phyloP scores from a whole-genome alignment of 257 asterid species.

The Solanum pimpinellifolium region DNA sequence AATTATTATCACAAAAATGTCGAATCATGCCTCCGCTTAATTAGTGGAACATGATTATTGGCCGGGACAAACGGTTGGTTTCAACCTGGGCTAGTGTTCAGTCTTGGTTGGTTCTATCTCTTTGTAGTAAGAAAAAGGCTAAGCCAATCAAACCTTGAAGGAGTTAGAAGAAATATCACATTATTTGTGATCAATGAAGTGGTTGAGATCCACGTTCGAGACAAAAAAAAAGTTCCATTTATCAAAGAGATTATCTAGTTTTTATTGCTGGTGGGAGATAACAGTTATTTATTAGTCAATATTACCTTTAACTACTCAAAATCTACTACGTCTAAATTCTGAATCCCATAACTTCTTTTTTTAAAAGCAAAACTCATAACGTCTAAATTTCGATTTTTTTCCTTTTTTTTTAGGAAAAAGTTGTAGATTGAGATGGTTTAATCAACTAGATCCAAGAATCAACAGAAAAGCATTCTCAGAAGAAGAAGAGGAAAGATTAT shows the following conservation, averaged over 20 bases:
- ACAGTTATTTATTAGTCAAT: too few species aligned
- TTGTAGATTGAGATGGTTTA: slow-evolving; percentile 22
- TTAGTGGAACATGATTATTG: background rate
- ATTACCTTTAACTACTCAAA: background rate
- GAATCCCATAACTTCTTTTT: background rate
- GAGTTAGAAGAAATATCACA: background rate
- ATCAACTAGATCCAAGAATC: slow-evolving; percentile 18
- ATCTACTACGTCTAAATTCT: background rate
- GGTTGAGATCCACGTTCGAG: background rate
- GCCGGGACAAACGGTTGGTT: background rate
- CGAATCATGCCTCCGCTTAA: background rate
- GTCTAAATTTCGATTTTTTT: background rate
- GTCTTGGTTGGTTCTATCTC: background rate
- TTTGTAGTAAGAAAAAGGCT: background rate
- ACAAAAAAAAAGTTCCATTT: background rate
- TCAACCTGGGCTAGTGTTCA: background rate
- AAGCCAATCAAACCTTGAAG: background rate
- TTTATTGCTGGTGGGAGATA: background rate
- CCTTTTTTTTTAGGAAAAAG: slow-evolving; percentile 4
- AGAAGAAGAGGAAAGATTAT: slow-evolving; percentile 14
- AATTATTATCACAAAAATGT: background rate
- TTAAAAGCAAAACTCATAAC: background rate
- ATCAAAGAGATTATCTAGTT: background rate
- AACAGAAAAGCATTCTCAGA: slow-evolving; percentile 10
- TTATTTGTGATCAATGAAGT: background rate